A percentile compares a stretch with the other conserved stretches of the same genome.
Conservation (phyloP, 2,329 filamentous ascomycete species). For the Sarocladium brachiariae region DNA sequence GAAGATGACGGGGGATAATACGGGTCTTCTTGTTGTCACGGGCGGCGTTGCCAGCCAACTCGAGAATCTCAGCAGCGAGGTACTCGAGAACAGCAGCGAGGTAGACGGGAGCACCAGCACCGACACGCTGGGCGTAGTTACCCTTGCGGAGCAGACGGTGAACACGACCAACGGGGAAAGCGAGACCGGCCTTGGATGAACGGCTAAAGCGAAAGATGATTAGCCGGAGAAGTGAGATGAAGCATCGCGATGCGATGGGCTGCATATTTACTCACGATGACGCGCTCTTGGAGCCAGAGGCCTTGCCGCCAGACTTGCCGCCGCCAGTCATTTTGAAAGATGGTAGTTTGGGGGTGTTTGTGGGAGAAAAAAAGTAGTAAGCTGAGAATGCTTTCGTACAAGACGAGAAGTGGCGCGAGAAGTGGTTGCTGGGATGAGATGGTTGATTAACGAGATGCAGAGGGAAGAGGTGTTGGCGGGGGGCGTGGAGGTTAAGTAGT, state of each 20-base stretch:
- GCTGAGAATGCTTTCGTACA: slow-evolving; percentile 12
- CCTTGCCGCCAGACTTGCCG: slow-evolving; percentile 99
- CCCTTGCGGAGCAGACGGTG: slow-evolving; percentile 98
- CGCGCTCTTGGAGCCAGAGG: slow-evolving; percentile 96
- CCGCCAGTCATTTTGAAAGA: slow-evolving; percentile 96
- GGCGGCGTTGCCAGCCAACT: slow-evolving; percentile 96
- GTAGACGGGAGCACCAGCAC: slow-evolving; percentile 96
- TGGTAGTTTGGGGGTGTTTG: slow-evolving; percentile 11
- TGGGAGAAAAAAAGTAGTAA: slow-evolving; percentile 13
- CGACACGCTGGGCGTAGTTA: slow-evolving; percentile 99
- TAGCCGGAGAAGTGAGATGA: background rate
- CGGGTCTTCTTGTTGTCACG: slow-evolving; percentile 99
- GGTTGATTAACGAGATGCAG: slow-evolving; percentile 28
- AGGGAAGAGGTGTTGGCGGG: slow-evolving; percentile 33
- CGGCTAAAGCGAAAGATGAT: slow-evolving; percentile 66
- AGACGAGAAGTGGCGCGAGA: slow-evolving; percentile 18
- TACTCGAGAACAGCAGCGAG: slow-evolving; percentile 97
- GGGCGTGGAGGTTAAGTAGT: slow-evolving; percentile 48
- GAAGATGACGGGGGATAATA: slow-evolving; percentile 98
- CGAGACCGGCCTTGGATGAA: slow-evolving; percentile 98
- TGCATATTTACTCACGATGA: slow-evolving; percentile 81
- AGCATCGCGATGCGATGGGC: background rate
- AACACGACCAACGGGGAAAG: slow-evolving; percentile 98
- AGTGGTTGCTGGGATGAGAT: slow-evolving; percentile 24
- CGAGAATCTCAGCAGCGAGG: slow-evolving; percentile 96